A percentile compares a stretch with the other conserved stretches of the same genome.
These are phyloP conservation scores for Cryptococcus deneoformans DNA, from an alignment of 1,284 basidiomycete genomes.

Conservation along the genomic window DNA sequence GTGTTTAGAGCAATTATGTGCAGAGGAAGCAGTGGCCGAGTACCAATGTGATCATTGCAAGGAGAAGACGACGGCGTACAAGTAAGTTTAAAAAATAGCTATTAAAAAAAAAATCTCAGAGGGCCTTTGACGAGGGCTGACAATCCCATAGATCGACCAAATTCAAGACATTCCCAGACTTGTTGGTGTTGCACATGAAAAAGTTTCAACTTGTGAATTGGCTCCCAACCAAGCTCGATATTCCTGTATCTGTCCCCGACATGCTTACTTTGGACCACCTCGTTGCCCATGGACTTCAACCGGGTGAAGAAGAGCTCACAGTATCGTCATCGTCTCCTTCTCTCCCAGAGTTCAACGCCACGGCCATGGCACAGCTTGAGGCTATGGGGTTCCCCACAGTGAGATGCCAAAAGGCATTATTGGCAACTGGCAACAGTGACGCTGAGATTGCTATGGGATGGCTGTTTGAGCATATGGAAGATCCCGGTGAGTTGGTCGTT, in stretches of 20 bases:
- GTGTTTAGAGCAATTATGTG: conserved; percentile 68
- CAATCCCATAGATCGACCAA: conserved; percentile 58
- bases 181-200: conserved; percentile 85
- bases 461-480: conserved; percentile 95
- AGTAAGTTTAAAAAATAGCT: conserved; percentile 50
- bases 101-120: neutral
- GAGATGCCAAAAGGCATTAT: conserved; percentile 80
- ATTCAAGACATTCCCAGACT: conserved; percentile 84
- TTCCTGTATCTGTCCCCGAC: conserved; percentile 74
- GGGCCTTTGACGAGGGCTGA: neutral
- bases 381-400: conserved; percentile 84
- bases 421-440: conserved; percentile 79
- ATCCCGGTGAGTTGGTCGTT: conserved; percentile 60
- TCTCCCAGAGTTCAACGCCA: conserved; percentile 66
- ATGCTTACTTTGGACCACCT: conserved; percentile 65
- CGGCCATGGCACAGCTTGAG: conserved; percentile 69
- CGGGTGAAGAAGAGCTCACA: conserved; percentile 62
- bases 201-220: conserved; percentile 97
- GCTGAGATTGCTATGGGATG: conserved; percentile 90
- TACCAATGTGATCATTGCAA: conserved; percentile 64
- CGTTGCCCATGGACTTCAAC: conserved; percentile 69
- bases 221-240: conserved; percentile 95
- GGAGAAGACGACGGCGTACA: conserved; percentile 63
- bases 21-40: conserved; percentile 64
- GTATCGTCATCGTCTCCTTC: conserved; percentile 58